A percentile compares a stretch with the other conserved stretches of the same genome.
Evolutionary conservation across 371 early-diverging fungal species (phyloP).

Genomic region (Apophysomyces elegans): DNA sequence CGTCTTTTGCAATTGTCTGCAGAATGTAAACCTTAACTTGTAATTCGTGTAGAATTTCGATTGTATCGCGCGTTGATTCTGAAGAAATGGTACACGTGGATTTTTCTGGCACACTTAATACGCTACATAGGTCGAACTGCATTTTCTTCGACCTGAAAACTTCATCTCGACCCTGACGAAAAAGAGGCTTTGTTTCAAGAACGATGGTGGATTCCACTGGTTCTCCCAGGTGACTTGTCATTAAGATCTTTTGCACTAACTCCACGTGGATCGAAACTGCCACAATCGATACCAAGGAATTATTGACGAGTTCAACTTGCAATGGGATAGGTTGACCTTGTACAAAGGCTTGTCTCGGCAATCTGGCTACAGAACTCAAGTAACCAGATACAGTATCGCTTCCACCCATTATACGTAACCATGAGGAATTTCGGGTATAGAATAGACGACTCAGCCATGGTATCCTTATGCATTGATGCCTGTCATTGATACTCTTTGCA

Average conservation of each 20-base stretch:
- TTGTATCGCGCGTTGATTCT: not conserved
- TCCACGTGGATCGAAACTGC: not conserved
- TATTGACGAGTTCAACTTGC: not conserved
- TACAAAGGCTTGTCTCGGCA: constrained; percentile 3
- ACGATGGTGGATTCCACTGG: not conserved
- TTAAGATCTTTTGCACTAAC: not conserved
- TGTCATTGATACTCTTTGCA: not conserved
- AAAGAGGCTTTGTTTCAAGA: not conserved
- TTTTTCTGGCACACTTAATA: not conserved
- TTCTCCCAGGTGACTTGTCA: not conserved
- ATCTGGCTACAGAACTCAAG: not conserved
- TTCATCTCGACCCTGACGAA: not conserved
- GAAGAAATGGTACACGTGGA: not conserved
- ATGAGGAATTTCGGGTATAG: not conserved
- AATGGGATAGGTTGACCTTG: not conserved
- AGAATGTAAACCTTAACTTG: not conserved
- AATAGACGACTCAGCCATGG: not conserved
- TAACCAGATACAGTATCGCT: not conserved
- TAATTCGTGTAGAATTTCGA: not conserved
- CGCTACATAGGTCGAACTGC: not conserved
- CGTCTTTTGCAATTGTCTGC: not conserved
- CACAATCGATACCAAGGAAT: not conserved
- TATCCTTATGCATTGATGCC: not conserved
- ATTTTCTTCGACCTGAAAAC: not conserved
- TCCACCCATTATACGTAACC: not conserved